These are phyloP conservation scores for Phytophthora chlamydospora DNA, from an alignment of 352 stramenopile genomes.

Conservation along the genomic window DNA sequence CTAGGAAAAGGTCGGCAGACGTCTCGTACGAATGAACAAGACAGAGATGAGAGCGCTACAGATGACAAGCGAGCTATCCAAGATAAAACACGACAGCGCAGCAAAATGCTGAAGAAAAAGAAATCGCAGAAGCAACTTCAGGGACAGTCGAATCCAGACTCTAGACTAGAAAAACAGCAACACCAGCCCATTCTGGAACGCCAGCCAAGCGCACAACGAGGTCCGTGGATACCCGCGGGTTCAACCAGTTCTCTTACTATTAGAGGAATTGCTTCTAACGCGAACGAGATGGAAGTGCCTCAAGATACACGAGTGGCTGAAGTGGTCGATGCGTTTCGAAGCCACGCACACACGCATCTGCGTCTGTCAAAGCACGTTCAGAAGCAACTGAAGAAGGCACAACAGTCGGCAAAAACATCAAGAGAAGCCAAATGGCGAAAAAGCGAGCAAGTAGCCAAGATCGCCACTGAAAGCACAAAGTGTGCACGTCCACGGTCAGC, in stretches of 20 bases:
- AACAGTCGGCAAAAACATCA: constrained; percentile 5
- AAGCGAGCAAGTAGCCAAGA: constrained; percentile 1
- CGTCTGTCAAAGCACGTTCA: constrained; percentile 14
- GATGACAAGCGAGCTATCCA: constrained; percentile 12
- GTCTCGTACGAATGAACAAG: background rate
- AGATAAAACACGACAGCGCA: constrained; percentile 19
- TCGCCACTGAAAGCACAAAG: background rate
- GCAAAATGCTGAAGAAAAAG: constrained; percentile 24
- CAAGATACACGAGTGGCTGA: constrained; percentile 21
- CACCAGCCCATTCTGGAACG: background rate
- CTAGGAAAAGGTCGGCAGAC: constrained; percentile 16
- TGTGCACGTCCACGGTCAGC: constrained; percentile 6
- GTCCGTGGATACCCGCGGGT: constrained; percentile 15
- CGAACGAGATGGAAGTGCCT: constrained; percentile 1
- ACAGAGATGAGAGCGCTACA: background rate
- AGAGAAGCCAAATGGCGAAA: background rate
- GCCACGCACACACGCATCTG: constrained; percentile 14
- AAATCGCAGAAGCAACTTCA: constrained; percentile 11
- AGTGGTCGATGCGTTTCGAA: constrained; percentile 22
- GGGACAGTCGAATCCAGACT: background rate
- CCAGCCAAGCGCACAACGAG: constrained; percentile 10
- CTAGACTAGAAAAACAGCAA: constrained; percentile 8
- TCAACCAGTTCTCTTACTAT: constrained; percentile 16
- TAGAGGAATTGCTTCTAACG: constrained; percentile 2
- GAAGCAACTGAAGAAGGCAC: constrained; percentile 20